Percentiles rank a stretch among this genome's conserved stretches.
These are phyloP conservation scores for Cytospora leucostoma DNA, from an alignment of 2,329 filamentous ascomycete genomes.

Conservation along the genomic window DNA sequence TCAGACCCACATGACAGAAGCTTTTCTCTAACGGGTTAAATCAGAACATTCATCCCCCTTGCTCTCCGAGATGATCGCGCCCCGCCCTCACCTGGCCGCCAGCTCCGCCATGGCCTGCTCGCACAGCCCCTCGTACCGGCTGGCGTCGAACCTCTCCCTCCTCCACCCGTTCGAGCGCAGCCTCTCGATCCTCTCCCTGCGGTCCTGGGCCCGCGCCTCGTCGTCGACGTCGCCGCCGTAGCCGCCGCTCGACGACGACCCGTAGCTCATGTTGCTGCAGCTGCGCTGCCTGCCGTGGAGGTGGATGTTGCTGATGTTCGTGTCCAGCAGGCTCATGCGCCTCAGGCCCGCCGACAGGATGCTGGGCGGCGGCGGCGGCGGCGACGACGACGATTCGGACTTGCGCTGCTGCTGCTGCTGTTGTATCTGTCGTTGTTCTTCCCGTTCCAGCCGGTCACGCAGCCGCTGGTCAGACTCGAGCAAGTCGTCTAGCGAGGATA, in stretches of 20 bases:
- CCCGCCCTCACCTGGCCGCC: constrained; percentile 29
- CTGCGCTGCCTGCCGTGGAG: constrained; percentile 13
- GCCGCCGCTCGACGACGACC: constrained; percentile 19
- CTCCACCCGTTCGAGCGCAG: constrained; percentile 58
- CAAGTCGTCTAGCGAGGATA: constrained; percentile 48
- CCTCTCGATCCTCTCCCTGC: constrained; percentile 55
- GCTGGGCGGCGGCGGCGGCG: constrained; percentile 10
- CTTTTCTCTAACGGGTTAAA: no score
- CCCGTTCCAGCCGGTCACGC: not conserved
- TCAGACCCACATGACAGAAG: not conserved
- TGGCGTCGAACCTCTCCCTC: constrained; percentile 55
- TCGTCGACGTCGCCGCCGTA: constrained; percentile 32
- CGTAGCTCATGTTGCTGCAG: constrained; percentile 27
- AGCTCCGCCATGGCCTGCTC: constrained; percentile 56
- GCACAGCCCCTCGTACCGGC: constrained; percentile 54
- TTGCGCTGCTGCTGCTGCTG: not conserved
- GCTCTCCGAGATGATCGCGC: not conserved
- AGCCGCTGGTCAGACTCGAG: constrained; percentile 29
- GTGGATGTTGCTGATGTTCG: constrained; percentile 25
- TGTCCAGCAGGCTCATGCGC: constrained; percentile 18
- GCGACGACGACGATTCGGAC: constrained; percentile 8
- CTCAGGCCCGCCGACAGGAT: constrained; percentile 10
- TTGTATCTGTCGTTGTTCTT: not conserved
- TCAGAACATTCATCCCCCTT: not conserved
- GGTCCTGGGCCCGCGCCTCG: constrained; percentile 43